Evolutionary conservation across 805 yeast genomes (phyloP).

Genomic region (Hanseniaspora taiwanica): DNA sequence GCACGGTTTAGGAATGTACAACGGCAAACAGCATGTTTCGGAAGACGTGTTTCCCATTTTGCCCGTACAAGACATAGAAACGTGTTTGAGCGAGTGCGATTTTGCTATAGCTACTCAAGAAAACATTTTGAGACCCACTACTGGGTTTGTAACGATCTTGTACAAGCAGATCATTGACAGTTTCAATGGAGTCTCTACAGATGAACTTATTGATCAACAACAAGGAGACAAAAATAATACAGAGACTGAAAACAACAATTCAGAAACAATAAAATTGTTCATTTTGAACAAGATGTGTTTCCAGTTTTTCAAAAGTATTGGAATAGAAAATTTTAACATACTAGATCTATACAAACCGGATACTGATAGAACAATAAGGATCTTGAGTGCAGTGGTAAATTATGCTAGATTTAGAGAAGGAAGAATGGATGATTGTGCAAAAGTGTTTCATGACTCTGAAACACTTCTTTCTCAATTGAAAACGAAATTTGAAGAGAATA

Average conservation of each 20-base stretch:
- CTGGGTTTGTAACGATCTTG: slow-evolving; percentile 38
- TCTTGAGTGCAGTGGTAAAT: slow-evolving; percentile 73
- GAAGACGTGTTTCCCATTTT: slow-evolving; percentile 50
- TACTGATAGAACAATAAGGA: slow-evolving; percentile 44
- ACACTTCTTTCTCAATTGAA: slow-evolving; percentile 33
- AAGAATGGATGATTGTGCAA: slow-evolving; percentile 56
- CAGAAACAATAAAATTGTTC: slow-evolving; percentile 35
- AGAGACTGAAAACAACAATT: too few relatives aligned
- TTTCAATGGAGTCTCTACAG: slow-evolving; percentile 39
- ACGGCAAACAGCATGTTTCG: too few relatives aligned
- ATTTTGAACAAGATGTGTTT: slow-evolving; percentile 47
- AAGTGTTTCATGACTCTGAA: slow-evolving; percentile 42
- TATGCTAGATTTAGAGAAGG: slow-evolving; percentile 77
- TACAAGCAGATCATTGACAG: slow-evolving; percentile 50
- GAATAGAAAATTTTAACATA: slow-evolving; percentile 63
- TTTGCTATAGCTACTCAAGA: slow-evolving; percentile 46
- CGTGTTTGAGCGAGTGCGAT: slow-evolving; percentile 48
- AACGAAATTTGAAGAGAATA: slow-evolving; percentile 29
- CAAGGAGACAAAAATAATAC: too few relatives aligned
- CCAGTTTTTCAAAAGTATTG: slow-evolving; percentile 56
- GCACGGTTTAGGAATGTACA: not conserved
- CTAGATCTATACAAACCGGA: slow-evolving; percentile 72
- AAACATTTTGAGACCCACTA: slow-evolving; percentile 41
- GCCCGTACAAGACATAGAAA: slow-evolving; percentile 44
- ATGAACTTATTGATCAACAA: slow-evolving; percentile 12